Base-by-base conservation (phyloP, 305 asterid genomes). In the Plantago lanceolata region DNA sequence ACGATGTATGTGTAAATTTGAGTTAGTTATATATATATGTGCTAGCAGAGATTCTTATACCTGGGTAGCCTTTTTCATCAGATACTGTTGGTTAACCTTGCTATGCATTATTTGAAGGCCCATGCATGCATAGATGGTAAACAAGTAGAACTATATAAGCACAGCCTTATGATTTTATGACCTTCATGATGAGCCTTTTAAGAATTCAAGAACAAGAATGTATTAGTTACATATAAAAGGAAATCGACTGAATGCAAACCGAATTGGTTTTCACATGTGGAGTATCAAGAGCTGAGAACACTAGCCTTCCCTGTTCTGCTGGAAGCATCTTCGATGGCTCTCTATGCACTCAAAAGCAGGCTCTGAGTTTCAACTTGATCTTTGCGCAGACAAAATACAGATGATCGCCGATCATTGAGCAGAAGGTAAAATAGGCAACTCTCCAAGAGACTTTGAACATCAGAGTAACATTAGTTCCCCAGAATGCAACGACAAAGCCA, bases 401-500 rank as follows among this genome's bases (percentile, higher is more conserved):
- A 60, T 44, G 47, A 54, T 65, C 69, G 1, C 48, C 69, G 14
- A 65, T 48, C 47, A 5, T 15, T 43, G 24, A 35, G 14, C 48
- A 54, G 52, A 65, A 35, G 43, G 53, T 35, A 8, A n/a, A 57
- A 40, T n/a, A 33, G 0, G 45, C 44, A 57, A 57, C 45, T 35
- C 48, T 16, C 35, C 48, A 57, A 8, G 62, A 44, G 20, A 43
- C 54, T 2, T 6, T 44, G 49, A 66, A 37, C 15, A 52, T 24
- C 52, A 56, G 49, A 56, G 54, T 45, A 5, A 15, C 50, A 19
- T 17, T 16, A 14, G 17, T 43, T 18, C 55, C 64, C 65, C 61
- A 68, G 24, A 73, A 68, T 6, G 70, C 68, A 57, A 60, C 18
- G 70, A 57, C 4, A 43, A 73, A 73, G 8, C 74, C 67, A 48